Percentiles rank a stretch among this genome's conserved stretches.
These are phyloP conservation scores for Chenopodium berlandieri DNA, from an alignment of 148 eudicot genomes.

Conservation along the genomic window DNA sequence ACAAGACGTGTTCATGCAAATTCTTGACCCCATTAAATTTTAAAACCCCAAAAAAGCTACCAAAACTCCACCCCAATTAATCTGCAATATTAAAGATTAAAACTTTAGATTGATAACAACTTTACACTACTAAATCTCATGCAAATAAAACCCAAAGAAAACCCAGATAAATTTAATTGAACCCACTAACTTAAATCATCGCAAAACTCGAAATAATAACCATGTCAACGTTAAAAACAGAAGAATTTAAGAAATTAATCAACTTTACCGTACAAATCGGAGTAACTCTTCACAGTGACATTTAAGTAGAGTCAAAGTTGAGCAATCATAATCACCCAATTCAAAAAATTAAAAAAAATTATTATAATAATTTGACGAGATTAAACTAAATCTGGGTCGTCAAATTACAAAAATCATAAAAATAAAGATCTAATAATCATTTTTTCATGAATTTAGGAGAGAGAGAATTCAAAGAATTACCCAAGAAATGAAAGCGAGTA, in stretches of 20 bases:
- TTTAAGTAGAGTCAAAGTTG: constrained; percentile 21
- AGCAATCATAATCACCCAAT: constrained; percentile 2
- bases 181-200: background rate
- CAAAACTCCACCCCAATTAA: background rate
- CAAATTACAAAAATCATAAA: background rate
- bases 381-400: constrained; percentile 14
- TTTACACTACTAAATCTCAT: constrained; percentile 7
- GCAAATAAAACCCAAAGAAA: background rate
- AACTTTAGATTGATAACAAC: background rate
- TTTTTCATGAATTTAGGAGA: background rate
- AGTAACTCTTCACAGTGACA: constrained; percentile 24
- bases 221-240: constrained; percentile 15
- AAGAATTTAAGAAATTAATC: constrained; percentile 3
- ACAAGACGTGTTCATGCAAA: constrained; percentile 79
- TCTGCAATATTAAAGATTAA: constrained; percentile 20
- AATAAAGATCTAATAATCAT: background rate
- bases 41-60: constrained; percentile 3
- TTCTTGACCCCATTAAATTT: constrained; percentile 51
- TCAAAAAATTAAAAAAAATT: background rate
- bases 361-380: background rate
- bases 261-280: constrained; percentile 15
- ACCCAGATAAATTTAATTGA: background rate
- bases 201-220: background rate
- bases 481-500: background rate
- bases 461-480: constrained; percentile 1